Evolutionary conservation across 208 protist genomes (phyloP).

Genomic region (Wallacemonas sp.): DNA sequence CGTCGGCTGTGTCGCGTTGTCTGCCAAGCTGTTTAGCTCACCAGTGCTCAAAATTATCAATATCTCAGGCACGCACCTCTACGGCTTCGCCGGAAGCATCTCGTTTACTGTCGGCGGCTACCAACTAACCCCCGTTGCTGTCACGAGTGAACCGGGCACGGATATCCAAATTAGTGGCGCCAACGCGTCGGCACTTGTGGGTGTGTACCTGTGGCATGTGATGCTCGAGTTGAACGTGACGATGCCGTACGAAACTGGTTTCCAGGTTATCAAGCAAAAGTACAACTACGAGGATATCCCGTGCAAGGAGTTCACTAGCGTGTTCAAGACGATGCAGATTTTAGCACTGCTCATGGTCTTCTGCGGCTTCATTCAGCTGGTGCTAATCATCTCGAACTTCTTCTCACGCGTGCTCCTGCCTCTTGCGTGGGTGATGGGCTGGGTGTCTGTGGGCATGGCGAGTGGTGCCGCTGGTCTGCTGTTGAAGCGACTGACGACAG

Average conservation of each 20-base stretch:
- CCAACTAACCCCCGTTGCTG: not conserved
- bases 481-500: constrained; percentile 29
- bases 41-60: constrained; percentile 29
- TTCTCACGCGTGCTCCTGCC: constrained; percentile 55
- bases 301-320: constrained; percentile 37
- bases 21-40: constrained; percentile 29
- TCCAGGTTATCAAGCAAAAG: constrained; percentile 30
- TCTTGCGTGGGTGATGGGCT: constrained; percentile 46
- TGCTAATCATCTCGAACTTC: constrained; percentile 40
- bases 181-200: constrained; percentile 25
- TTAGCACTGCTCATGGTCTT: constrained; percentile 51
- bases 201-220: constrained; percentile 30
- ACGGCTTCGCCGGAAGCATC: constrained; percentile 5
- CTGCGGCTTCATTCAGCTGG: constrained; percentile 28
- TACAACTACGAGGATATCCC: constrained; percentile 56
- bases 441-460: constrained; percentile 33
- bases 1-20: constrained; percentile 28
- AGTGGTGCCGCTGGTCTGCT: constrained; percentile 30
- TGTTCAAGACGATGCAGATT: constrained; percentile 38
- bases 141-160: constrained; percentile 17
- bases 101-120: not conserved
- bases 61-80: constrained; percentile 30
- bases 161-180: constrained; percentile 37
- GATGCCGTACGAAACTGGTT: constrained; percentile 32
- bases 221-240: constrained; percentile 28